Base-by-base conservation (phyloP, 148 eudicot species). In the Rhododendron molle region DNA sequence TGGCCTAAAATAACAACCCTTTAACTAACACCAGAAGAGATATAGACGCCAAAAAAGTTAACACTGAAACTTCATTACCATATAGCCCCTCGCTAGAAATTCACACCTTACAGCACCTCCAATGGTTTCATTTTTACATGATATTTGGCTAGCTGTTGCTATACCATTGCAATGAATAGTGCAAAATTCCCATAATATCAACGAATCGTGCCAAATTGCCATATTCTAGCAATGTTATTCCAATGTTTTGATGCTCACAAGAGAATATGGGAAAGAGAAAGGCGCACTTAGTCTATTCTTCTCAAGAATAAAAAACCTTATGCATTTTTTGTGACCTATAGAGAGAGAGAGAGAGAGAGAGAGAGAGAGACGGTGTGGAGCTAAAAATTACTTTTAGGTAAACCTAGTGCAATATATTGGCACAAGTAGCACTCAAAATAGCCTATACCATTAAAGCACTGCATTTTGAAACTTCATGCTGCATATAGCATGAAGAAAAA, bases 1-100 rank as follows among this genome's bases (percentile, higher is more conserved):
- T 94, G 65, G 91, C 93, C 98, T 97, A 86, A 23, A 54, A 77
- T 10, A 62, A 76, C 32, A 74, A 86, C 18, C 6, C 20, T 14
- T 5, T 43, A 14, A 60, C 20, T 82, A 20, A 72, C 11, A 82
- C 5, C 1, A 43, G 44, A 18, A 82, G 36, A 40, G 43, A 20
- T 2, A 58, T 54, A 9, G 36, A 0, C 8, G 15, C 10, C 18
- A 28, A 47, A 52, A 83, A 49, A 49, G 15, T 38, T 15, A n/a
- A n/a, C n/a, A 14, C 43, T n/a, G 50, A 74, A 38, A 32, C 72
- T 71, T 1, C 52, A 74, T 23, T 49, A 18, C 23, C 34, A 28
- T 71, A 20, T 26, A 7, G 9, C 14, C 76, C 79, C 77, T 11
- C 13, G 7, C 44, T 1, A 13, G 7, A 30, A 84, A 23, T 23